A percentile compares a stretch with the other conserved stretches of the same genome.
Evolutionary conservation across 2,329 filamentous ascomycete genomes (phyloP).

Genomic region (Truncatella angustata): DNA sequence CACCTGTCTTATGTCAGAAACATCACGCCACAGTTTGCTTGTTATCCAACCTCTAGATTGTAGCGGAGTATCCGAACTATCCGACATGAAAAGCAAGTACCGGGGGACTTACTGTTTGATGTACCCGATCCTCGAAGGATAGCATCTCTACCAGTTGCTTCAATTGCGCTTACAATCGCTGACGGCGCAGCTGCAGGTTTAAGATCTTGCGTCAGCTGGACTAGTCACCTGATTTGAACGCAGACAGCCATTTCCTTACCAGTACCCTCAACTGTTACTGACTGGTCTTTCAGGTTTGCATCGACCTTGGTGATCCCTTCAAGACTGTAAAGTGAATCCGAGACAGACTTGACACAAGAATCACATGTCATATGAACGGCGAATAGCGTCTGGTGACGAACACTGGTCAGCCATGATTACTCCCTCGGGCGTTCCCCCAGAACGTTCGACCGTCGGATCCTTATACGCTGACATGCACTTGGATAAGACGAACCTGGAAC

Average conservation of each 20-base stretch:
- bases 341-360: slow-evolving; percentile 82
- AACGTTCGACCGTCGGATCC: background rate
- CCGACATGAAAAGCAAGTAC: too few species aligned
- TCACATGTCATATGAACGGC: slow-evolving; percentile 93
- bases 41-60: too few species aligned
- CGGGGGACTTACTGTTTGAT: slow-evolving; percentile 81
- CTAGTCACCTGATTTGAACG: too few species aligned
- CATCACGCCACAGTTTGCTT: too few species aligned
- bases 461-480: background rate
- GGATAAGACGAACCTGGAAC: slow-evolving; percentile 28
- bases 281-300: slow-evolving; percentile 77
- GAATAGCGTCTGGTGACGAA: slow-evolving; percentile 72
- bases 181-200: slow-evolving; percentile 69
- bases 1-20: slow-evolving; percentile 47
- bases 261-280: slow-evolving; percentile 83
- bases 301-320: slow-evolving; percentile 80
- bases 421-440: background rate
- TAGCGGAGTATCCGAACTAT: too few species aligned
- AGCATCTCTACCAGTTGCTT: slow-evolving; percentile 87
- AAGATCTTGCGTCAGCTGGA: background rate
- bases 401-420: slow-evolving; percentile 24
- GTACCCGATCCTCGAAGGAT: slow-evolving; percentile 87
- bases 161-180: slow-evolving; percentile 83
- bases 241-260: too few species aligned
- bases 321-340: slow-evolving; percentile 72